Base-by-base conservation (phyloP, 495 filamentous ascomycete genomes). In the Oidiodendron maius region DNA sequence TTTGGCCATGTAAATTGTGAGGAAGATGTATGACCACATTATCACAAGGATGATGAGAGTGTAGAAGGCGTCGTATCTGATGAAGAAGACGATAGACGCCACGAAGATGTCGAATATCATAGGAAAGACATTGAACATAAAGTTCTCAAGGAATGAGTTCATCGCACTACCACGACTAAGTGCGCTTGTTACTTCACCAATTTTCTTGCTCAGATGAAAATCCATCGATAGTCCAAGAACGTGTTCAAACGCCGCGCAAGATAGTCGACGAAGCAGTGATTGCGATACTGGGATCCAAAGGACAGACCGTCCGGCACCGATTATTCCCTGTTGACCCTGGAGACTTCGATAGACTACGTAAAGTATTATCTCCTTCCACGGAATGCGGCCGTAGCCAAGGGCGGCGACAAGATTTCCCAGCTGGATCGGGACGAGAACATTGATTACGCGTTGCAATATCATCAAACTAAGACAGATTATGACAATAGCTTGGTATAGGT, bases 401-500 rank as follows among this genome's bases (percentile, higher is more conserved):
- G 37, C 25, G 18, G 15, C 47, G 15, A 50, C 47, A 10, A 50
- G 25, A 36, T 28, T 32, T 41, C 47, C 47, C 1, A 50, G 47
- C 26, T 50, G 47, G 17, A 28, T 28, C 18, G 47, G 47, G 11
- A 50, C 47, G 15, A 50, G 39, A 41, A 43, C 26, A 35, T 50
- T 50, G 39, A 50, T 35, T 21, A 36, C 26, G n/a, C 47, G 37
- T 17, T 59, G 56, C 5, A 45, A 37, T 13, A 59, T 45, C 37
- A 59, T 38, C n/a, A 59, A 30, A 37, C 44, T 9, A 3, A 59
- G 39, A 32, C 56, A 56, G 10, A 59, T 25, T 26, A 59, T 25
- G 18, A 59, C 44, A 40, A 48, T 48, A 1, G 41, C 56, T 51
- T 59, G 56, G 23, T 59, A 47, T 26, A 52, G 47, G 12, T 43